Evolutionary conservation across 2,329 filamentous ascomycete species (phyloP), one percentile per base, ranked within the genome.

Genomic region (Curvularia verruculosa): DNA sequence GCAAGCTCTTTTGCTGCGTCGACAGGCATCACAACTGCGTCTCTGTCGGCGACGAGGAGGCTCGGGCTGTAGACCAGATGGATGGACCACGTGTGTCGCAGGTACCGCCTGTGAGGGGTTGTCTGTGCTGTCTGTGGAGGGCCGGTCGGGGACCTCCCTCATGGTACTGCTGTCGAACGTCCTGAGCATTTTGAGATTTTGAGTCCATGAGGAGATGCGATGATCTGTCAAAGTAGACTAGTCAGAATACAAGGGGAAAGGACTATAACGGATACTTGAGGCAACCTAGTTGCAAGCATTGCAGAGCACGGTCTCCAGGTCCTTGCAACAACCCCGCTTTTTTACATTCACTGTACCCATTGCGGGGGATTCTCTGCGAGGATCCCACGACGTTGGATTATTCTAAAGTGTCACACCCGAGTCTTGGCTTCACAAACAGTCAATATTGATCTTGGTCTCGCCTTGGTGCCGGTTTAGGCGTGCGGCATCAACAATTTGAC

Each of bases 1-100:
- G 61, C 79, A 81, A 3, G 75, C 77, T 55, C 77, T 65, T 62
- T 80, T 80, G 29, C 78, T 78, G 56, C 75, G 76, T 34, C 78
- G 72, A 59, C 79, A 81, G 48, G 78, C 77, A 54, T 81, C 79
- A 58, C 79, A 81, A 54, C 78, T 79, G 37, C 78, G 74, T 26
- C 45, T 45, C 28, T 59, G 57, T 8, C 54, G 56, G 23, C 56
- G 56, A 21, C 51, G 51, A 40, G 51, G 52, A 19, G 46, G 52
- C 4, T 45, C 23, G 5, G 46, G 39, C 5, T 18, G 26, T 40
- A 29, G n/a, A 24, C 46, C n/a, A 23, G 39, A 18, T n/a, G 43
- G 46, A 29, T 48, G 29, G 46, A 24, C 29, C 28, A 29, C 39
- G 39, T 34, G 24, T 7, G 52, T 3, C 24, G 28, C 13, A 44